Base-by-base conservation (phyloP, 805 yeast species). In the Metschnikowia aberdeeniae region DNA sequence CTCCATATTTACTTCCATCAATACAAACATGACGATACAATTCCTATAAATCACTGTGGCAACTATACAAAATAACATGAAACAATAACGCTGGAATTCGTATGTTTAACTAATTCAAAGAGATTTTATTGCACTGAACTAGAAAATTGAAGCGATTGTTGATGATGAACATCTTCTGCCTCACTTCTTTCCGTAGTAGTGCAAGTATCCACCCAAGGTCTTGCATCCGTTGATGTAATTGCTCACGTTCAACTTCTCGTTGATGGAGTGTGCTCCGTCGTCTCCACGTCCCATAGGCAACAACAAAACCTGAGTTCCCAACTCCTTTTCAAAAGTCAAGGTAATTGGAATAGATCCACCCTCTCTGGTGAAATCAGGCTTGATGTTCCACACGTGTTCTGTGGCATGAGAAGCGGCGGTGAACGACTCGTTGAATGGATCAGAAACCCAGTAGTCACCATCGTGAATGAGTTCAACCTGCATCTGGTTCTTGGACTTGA, bases 291-390 rank as follows among this genome's bases (percentile, higher is more conserved):
- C 99, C 86, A 93, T 86, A 52, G 99, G 99, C 58, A 93, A 79
- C 60, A 93, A 75, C 52, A 93, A 75, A 29, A 90, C 98, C 52
- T 83, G 83, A 20, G 95, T 86, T 58, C 86, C 82, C 60, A 93
- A 77, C 63, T 81, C 82, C 59, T 89, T 77, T 73, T 93, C 97
- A 70, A 93, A 93, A 30, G 96, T 85, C 55, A 93, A 70, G 19
- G 99, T 92, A 65, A 93, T 90, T 53, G 99, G 99, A 62, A 93
- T 93, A 4, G 97, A 90, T 32, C 99, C 99, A 60, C 99, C 99
- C 73, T 93, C 99, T 74, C 99, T 84, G 34, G 98, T 95, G 63
- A 88, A 80, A 68, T 93, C 99, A 30, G 99, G 99, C 52, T 88
- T 95, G 38, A 92, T 81, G 53, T 87, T 84, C 90, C 96, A 93